These are phyloP conservation scores for Ustilago cynodontis DNA, from an alignment of 1,284 basidiomycete species.

Conservation along the genomic window DNA sequence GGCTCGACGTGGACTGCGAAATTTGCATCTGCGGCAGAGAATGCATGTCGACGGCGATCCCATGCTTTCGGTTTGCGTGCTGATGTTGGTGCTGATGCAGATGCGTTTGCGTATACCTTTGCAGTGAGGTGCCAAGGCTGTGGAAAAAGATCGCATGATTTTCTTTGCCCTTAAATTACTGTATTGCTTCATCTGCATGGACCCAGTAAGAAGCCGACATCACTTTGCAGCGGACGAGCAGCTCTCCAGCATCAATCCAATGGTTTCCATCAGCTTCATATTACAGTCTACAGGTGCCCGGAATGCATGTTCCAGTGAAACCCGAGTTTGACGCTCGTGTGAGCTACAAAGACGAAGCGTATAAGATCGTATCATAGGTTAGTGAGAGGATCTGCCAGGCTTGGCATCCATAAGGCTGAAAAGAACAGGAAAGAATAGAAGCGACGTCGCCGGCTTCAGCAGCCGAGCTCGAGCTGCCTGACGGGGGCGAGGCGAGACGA, in stretches of 20 bases:
- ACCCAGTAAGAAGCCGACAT: conserved; percentile 9
- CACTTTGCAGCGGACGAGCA: conserved; percentile 5
- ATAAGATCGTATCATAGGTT: too few species aligned
- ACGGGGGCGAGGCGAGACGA: background rate
- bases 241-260: background rate
- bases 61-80: too few species aligned
- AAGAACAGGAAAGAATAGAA: background rate
- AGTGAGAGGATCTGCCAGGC: conserved; percentile 1
- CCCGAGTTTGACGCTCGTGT: too few species aligned
- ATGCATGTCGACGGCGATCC: conserved; percentile 1
- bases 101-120: background rate
- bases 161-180: background rate
- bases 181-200: conserved; percentile 8
- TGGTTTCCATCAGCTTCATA: too few species aligned
- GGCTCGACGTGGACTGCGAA: too few species aligned
- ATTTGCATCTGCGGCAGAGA: too few species aligned
- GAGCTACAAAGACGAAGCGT: background rate
- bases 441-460: background rate
- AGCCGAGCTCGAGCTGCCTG: conserved; percentile 1
- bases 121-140: conserved; percentile 7
- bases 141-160: conserved; percentile 14
- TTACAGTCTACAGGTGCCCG: too few species aligned
- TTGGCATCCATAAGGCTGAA: background rate
- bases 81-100: background rate
- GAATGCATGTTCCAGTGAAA: too few species aligned